phyloP scores from a whole-genome alignment of 352 stramenopile genomes.

The Phytophthora hibernalis region DNA sequence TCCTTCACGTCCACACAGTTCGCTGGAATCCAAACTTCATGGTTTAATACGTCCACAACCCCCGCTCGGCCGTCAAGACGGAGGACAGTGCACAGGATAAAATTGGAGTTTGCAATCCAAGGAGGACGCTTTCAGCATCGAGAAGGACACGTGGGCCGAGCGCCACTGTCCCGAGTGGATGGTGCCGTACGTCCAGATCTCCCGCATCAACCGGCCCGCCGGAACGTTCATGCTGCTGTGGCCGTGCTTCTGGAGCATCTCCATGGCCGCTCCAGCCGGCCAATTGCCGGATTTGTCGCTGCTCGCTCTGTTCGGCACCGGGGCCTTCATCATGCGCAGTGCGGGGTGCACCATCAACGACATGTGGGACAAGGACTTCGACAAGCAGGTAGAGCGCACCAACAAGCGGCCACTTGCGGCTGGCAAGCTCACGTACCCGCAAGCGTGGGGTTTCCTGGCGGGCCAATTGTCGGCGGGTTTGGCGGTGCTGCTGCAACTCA shows the following conservation, averaged over 20 bases:
- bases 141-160: constrained; percentile 91
- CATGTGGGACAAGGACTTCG: constrained; percentile 99
- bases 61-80: constrained; percentile 9
- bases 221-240: constrained; percentile 97
- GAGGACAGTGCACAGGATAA: constrained; percentile 1
- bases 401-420: constrained; percentile 94
- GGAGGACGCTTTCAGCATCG: constrained; percentile 60
- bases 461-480: constrained; percentile 93
- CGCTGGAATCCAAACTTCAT: constrained; percentile 17
- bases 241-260: constrained; percentile 98
- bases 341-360: constrained; percentile 99
- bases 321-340: constrained; percentile 97
- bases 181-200: constrained; percentile 89
- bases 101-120: neutral
- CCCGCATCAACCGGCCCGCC: constrained; percentile 82
- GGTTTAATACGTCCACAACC: constrained; percentile 20
- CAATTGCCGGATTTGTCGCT: constrained; percentile 83
- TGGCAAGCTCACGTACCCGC: constrained; percentile 87
- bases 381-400: constrained; percentile 95
- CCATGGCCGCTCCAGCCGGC: constrained; percentile 89
- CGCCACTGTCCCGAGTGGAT: constrained; percentile 76
- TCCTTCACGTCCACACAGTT: constrained; percentile 19
- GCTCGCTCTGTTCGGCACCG: constrained; percentile 85
- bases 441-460: constrained; percentile 95
- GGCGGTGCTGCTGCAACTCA: constrained; percentile 95